These are phyloP conservation scores for Hura crepitans DNA, from an alignment of 441 rosid genomes.

Conservation along the genomic window DNA sequence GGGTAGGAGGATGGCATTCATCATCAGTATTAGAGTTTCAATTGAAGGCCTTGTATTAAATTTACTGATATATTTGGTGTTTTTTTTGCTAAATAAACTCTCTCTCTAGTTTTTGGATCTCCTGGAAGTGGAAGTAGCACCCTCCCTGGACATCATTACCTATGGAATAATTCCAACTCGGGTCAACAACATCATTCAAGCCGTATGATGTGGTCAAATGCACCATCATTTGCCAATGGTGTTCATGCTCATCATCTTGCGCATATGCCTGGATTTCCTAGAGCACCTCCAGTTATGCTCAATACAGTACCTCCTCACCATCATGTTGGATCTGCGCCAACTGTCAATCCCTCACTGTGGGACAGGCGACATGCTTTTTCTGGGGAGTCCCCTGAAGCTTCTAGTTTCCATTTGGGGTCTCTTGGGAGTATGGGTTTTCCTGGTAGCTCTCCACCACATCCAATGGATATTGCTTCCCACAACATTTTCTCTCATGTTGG, in stretches of 20 bases:
- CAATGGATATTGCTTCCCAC: conserved; percentile 46
- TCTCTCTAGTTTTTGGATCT: conserved; percentile 51
- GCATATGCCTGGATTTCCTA: conserved; percentile 46
- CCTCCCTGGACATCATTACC: conserved; percentile 43
- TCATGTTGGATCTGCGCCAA: conserved; percentile 69
- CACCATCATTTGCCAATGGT: conserved; percentile 51
- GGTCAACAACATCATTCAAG: conserved; percentile 37
- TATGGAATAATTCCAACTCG: conserved; percentile 46
- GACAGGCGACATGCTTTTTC: conserved; percentile 48
- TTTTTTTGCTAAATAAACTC: conserved; percentile 2
- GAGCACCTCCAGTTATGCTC: conserved; percentile 46
- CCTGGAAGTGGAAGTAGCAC: conserved; percentile 39
- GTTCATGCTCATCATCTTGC: conserved; percentile 36
- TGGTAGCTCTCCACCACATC: conserved; percentile 42
- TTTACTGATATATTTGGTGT: conserved; percentile 8
- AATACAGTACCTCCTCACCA: conserved; percentile 42
- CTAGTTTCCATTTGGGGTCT: conserved; percentile 51
- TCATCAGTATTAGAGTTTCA: neutral
- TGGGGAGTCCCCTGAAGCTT: conserved; percentile 51
- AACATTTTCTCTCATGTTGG: conserved; percentile 40
- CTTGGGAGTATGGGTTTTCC: conserved; percentile 48
- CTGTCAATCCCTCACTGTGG: conserved; percentile 56
- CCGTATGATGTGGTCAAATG: conserved; percentile 55
- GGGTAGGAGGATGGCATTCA: neutral
- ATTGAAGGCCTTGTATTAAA: conserved; percentile 6